Base-by-base conservation (phyloP, 495 filamentous ascomycete species). In the Podospora australis region DNA sequence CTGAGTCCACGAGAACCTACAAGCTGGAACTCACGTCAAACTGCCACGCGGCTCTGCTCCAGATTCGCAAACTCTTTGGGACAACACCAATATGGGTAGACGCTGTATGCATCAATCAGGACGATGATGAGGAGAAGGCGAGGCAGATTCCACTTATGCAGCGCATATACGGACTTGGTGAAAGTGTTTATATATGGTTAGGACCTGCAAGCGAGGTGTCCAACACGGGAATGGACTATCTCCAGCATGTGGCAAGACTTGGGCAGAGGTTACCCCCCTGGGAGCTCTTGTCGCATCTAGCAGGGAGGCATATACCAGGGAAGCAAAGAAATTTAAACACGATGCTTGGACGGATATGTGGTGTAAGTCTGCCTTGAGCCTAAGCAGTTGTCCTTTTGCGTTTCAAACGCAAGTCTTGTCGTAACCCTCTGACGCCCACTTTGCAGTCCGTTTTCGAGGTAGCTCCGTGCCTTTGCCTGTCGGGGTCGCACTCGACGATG, bases 51-150 rank as follows among this genome's bases (percentile, higher is more conserved):
- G 48, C 48, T 2, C 53, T 55, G 1, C 11, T 25, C 10, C 14
- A 42, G 20, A 23, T 42, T 11, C 36, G 14, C 9, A 6, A 22
- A 8, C 20, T 20, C 9, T 39, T 8, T 41, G 42, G 16, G n/a
- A 25, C 21, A 23, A 9, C 20, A 25, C 46, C 25, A 21, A n/a
- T 68, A 8, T 68, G 64, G 63, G 50, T 66, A 20, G 68, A 70
- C 39, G 49, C 63, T 2, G 59, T 70, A 10, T 71, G 68, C 48
- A 70, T 71, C 44, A 50, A 70, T 47, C 68, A 71, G 48, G 22
- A 44, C 7, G 44, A 67, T 40, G 23, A 50, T 2, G 24, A 49
- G 3, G 65, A 70, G 23, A 66, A 58, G 44, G 43, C 40, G 6
- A 29, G 44, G 14, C 68, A 70, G 29, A 59, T 70, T 3, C 36